Conservation (phyloP, 176 grass and related monocot genomes). For the Dactylis glomerata region DNA sequence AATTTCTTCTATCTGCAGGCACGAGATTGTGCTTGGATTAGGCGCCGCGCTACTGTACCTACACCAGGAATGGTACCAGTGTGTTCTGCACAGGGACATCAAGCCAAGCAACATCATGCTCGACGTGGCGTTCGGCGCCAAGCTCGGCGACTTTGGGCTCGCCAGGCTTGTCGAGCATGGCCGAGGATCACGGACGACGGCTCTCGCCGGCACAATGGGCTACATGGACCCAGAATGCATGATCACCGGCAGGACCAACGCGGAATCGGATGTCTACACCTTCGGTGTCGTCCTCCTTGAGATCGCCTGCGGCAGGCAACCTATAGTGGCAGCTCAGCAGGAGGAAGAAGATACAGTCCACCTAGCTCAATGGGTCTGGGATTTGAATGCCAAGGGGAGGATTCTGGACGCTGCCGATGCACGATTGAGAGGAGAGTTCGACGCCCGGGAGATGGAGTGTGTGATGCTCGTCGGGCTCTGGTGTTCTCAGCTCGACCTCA, state of each 20-base stretch:
- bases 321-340: background rate
- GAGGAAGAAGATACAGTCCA: background rate
- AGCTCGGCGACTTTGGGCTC: slow-evolving; percentile 35
- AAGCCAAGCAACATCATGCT: slow-evolving; percentile 49
- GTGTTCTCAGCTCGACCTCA: background rate
- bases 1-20: background rate
- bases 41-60: slow-evolving; percentile 14
- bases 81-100: slow-evolving; percentile 27
- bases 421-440: background rate
- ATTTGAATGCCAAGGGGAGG: background rate
- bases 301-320: slow-evolving; percentile 9
- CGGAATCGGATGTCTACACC: slow-evolving; percentile 39
- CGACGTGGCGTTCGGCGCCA: background rate
- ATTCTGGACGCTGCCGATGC: background rate
- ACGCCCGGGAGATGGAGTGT: background rate
- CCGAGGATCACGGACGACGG: background rate
- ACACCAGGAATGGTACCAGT: slow-evolving; percentile 28
- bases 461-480: background rate
- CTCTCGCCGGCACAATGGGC: slow-evolving; percentile 11
- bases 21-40: slow-evolving; percentile 6
- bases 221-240: slow-evolving; percentile 35
- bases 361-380: background rate
- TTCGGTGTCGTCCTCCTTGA: slow-evolving; percentile 48
- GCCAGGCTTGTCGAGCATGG: slow-evolving; percentile 12
- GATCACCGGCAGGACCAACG: background rate